phyloP scores from a whole-genome alignment of 768 basidiomycete species.

The Postia placenta region DNA sequence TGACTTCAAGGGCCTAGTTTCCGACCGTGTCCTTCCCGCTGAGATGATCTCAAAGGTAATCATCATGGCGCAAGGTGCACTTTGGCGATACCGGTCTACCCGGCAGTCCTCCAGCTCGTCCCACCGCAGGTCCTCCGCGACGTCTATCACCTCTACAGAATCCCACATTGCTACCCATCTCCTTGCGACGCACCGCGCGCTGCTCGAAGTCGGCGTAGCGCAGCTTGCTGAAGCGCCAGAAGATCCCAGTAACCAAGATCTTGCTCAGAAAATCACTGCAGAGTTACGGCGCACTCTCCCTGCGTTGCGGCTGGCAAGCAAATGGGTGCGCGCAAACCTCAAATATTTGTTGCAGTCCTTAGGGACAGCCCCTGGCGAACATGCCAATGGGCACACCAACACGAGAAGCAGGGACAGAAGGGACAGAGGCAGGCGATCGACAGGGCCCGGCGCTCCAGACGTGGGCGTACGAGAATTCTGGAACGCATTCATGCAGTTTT shows the following conservation, averaged over 20 bases:
- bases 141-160: slow-evolving; percentile 35
- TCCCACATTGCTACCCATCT: slow-evolving; percentile 62
- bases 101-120: slow-evolving; percentile 34
- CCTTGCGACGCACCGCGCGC: slow-evolving; percentile 52
- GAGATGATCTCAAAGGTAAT: slow-evolving; percentile 74
- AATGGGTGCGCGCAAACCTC: slow-evolving; percentile 81
- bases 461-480: slow-evolving; percentile 53
- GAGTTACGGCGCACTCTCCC: slow-evolving; percentile 82
- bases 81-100: slow-evolving; percentile 81
- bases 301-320: slow-evolving; percentile 78
- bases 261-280: slow-evolving; percentile 82
- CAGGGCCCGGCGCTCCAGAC: slow-evolving; percentile 30
- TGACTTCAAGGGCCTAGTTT: slow-evolving; percentile 56
- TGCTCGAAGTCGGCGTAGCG: slow-evolving; percentile 59
- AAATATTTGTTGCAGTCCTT: slow-evolving; percentile 45
- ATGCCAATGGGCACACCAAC: not conserved
- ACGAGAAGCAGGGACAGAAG: slow-evolving; percentile 18
- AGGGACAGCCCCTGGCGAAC: slow-evolving; percentile 8
- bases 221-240: slow-evolving; percentile 56
- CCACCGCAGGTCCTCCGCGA: not conserved
- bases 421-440: slow-evolving; percentile 25
- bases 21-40: slow-evolving; percentile 62
- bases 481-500: slow-evolving; percentile 63
- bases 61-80: slow-evolving; percentile 69
- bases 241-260: slow-evolving; percentile 49